Conservation (phyloP, 2,329 filamentous ascomycete species). For the Cercospora janseana region DNA sequence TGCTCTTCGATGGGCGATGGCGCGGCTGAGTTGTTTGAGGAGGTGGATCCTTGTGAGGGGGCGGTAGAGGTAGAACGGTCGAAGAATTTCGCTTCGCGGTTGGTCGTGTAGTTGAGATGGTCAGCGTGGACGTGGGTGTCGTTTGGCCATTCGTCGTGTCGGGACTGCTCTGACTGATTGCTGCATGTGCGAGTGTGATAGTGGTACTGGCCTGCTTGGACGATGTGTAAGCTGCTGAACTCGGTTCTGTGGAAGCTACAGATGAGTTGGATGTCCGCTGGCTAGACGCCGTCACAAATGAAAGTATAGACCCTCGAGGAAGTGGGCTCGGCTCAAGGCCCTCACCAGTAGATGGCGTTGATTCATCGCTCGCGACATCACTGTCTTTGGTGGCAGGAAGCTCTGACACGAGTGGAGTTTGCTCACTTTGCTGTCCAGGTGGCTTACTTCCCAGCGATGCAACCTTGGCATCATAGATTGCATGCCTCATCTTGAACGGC, state of each 20-base stretch:
- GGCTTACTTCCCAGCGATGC: constrained; percentile 21
- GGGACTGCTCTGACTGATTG: background rate
- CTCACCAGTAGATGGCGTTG: background rate
- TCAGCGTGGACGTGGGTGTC: background rate
- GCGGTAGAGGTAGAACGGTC: constrained; percentile 13
- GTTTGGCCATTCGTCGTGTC: constrained; percentile 10
- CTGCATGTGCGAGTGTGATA: constrained; percentile 6
- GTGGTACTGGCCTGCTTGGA: constrained; percentile 7
- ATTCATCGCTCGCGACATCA: background rate
- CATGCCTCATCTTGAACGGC: constrained; percentile 33
- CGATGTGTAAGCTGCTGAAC: constrained; percentile 11
- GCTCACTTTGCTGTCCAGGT: constrained; percentile 18
- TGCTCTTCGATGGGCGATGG: background rate
- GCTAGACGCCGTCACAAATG: background rate
- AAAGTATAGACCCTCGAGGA: background rate
- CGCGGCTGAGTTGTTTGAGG: constrained; percentile 8
- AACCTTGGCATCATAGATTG: constrained; percentile 28
- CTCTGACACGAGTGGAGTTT: constrained; percentile 3
- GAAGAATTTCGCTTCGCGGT: constrained; percentile 10
- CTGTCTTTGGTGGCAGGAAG: constrained; percentile 7
- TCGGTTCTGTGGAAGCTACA: background rate
- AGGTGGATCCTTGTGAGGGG: constrained; percentile 14
- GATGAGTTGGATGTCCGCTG: constrained; percentile 5
- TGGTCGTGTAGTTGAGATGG: constrained; percentile 8
- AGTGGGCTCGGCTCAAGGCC: background rate